Evolutionary conservation across 2,329 filamentous ascomycete genomes (phyloP), one percentile per base, ranked within the genome.

Genomic region (Colletotrichum lupini): DNA sequence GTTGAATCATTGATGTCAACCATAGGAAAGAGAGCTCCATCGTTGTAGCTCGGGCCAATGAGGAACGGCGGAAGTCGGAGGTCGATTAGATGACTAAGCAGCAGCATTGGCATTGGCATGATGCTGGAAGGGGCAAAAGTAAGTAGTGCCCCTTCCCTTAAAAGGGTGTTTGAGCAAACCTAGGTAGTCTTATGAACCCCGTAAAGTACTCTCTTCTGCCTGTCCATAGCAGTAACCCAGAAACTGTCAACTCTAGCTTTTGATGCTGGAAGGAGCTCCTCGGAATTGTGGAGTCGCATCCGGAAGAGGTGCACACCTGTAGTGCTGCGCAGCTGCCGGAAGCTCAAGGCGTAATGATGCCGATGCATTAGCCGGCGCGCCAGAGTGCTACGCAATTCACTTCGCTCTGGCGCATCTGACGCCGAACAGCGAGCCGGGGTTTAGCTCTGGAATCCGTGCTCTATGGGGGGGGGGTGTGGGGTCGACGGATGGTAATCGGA

Each of bases 1-100:
- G 30, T 71, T 55, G 46, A 60, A 53, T 71, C 68, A 56, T 58
- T 71, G 68, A 71, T 67, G 68, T 71, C 68, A 71, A 64, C 42
- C 35, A 16, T 8, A n/a, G 42, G 60, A 55, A 72, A 53, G 52
- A 68, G 6, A 22, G 58, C 56, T n/a, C 58, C 42, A 37, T 62
- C 35, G 22, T 22, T 35, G 42, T n/a, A 30, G 26, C 26, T 63
- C 9, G 26, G 46, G 24, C 66, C 57, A 68, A 68, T 68, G 11
- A 68, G 16, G 60, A 62, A 19, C 62, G 14, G 67, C 30, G 30
- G 14, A 24, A 9, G 37, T 32, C n/a, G 9, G 0, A 37, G 8
- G 55, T 32, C 16, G 28, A 28, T 1, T 7, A 9, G 35, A 53
- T 72, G 69, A 72, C 69, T 72, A 58, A 72, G 30, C 30, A 32